Percentiles rank a stretch among this genome's conserved stretches.
Evolutionary conservation across 2,329 filamentous ascomycete species (phyloP).

Genomic region (Pleurostoma richardsiae): DNA sequence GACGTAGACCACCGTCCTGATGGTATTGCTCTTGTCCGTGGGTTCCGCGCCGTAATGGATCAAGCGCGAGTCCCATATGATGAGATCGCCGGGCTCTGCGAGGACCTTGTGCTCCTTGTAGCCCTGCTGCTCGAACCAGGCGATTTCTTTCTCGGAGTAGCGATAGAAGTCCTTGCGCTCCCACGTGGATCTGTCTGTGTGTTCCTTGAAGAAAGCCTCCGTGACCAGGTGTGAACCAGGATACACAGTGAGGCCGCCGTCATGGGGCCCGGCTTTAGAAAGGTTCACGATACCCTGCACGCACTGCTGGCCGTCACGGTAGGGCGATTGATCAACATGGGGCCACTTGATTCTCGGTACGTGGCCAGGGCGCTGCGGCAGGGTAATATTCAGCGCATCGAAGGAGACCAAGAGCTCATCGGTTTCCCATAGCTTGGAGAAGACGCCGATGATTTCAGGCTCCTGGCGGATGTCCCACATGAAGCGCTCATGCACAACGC

Average conservation of each 20-base stretch:
- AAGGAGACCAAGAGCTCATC: constrained; percentile 28
- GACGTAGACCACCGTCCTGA: constrained; percentile 26
- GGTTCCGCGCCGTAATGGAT: constrained; percentile 29
- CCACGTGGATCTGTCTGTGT: constrained; percentile 16
- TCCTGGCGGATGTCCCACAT: constrained; percentile 30
- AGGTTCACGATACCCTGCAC: constrained; percentile 24
- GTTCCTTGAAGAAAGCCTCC: constrained; percentile 24
- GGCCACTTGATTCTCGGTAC: constrained; percentile 24
- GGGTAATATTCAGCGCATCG: constrained; percentile 29
- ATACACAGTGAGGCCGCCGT: constrained; percentile 29
- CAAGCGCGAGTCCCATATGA: constrained; percentile 29
- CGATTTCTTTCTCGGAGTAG: constrained; percentile 20
- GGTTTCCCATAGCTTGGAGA: constrained; percentile 30
- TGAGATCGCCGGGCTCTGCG: constrained; percentile 28
- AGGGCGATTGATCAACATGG: constrained; percentile 25
- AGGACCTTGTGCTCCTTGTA: constrained; percentile 24
- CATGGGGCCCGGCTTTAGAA: constrained; percentile 24
- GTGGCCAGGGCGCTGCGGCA: constrained; percentile 21
- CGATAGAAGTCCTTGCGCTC: constrained; percentile 20
- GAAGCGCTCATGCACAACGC: constrained; percentile 29
- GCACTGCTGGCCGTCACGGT: constrained; percentile 17
- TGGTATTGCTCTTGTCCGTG: constrained; percentile 11
- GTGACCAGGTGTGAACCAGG: constrained; percentile 21
- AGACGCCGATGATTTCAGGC: constrained; percentile 28
- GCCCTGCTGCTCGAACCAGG: constrained; percentile 24